A percentile compares a stretch with the other conserved stretches of the same genome.
Conservation (phyloP, 208 protist species). For the Leptomonas pyrrhocoris region DNA sequence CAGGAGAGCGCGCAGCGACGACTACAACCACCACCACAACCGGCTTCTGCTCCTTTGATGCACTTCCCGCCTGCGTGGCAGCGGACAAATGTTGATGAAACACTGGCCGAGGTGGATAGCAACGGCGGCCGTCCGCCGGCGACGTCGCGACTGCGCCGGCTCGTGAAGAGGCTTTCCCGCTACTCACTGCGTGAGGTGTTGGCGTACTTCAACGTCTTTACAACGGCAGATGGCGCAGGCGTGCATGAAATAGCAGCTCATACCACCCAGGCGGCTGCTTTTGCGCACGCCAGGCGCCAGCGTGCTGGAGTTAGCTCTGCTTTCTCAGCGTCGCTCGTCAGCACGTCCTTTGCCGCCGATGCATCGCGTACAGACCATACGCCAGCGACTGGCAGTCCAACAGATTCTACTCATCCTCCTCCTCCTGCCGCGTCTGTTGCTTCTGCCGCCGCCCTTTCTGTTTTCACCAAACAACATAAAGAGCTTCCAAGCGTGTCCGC, state of each 20-base stretch:
- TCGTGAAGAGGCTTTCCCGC: constrained; percentile 1
- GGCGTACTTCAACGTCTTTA: constrained; percentile 15
- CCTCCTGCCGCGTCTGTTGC: too few species aligned
- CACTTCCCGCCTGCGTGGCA: background rate
- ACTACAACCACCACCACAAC: background rate
- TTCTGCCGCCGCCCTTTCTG: background rate
- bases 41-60: background rate
- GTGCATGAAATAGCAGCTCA: too few species aligned
- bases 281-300: background rate
- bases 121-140: background rate
- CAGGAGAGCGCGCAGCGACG: background rate
- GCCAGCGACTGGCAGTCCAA: background rate
- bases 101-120: background rate
- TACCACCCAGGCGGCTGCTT: background rate
- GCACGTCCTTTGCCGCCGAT: background rate
- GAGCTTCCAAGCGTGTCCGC: constrained; percentile 19
- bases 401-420: too few species aligned
- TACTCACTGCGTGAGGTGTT: background rate
- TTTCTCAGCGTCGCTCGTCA: background rate
- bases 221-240: background rate
- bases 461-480: background rate
- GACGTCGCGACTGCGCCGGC: background rate
- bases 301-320: background rate
- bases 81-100: background rate
- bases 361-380: background rate